Base-by-base conservation (phyloP, 2,329 filamentous ascomycete species). In the Ceratocystis colombiana region DNA sequence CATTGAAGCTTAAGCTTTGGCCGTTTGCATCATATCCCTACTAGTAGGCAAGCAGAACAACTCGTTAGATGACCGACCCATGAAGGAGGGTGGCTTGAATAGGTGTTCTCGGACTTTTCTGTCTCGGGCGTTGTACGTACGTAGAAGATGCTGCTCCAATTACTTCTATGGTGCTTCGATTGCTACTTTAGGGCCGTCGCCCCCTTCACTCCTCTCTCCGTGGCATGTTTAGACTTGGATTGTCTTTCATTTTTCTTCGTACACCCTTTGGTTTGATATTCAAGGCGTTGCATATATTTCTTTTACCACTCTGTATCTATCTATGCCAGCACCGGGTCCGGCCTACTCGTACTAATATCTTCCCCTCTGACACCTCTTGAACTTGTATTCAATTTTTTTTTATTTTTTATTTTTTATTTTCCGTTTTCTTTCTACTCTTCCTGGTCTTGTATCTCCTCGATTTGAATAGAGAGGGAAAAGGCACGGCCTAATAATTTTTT, bases 1-100 rank as follows among this genome's bases (percentile, higher is more conserved):
- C 55, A 59, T 59, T 59, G 55, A 59, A 59, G 55, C 55, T 59
- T 59, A 59, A 59, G 55, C 55, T 59, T 59, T 59, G 55, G 55
- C 55, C 55, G 28, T 37, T 59, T 59, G 10, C 28, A 59, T 59
- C 10, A 59, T 59, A 59, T 59, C 55, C 55, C 55, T 59, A 59
- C 55, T 59, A 59, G 55, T 33, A 59, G 55, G 17, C 30, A 59
- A 37, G 55, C 2, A 41, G 37, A 41, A 10, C 25, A n/a, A 37
- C 12, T 59, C 15, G 55, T 30, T 37, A 59, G 55, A 33, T n/a
- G n/a, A n/a, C 48, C 8, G 12, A 30, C 12, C 55, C 6, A 59
- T 59, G 55, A 30, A 30, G 55, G 48, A 53, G 5, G 28, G 55
- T 57, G 28, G n/a, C 53, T 57, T 57, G 53, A 57, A 33, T 33